Conservation (phyloP, 495 filamentous ascomycete genomes). For the Jackrogersella multiformis region DNA sequence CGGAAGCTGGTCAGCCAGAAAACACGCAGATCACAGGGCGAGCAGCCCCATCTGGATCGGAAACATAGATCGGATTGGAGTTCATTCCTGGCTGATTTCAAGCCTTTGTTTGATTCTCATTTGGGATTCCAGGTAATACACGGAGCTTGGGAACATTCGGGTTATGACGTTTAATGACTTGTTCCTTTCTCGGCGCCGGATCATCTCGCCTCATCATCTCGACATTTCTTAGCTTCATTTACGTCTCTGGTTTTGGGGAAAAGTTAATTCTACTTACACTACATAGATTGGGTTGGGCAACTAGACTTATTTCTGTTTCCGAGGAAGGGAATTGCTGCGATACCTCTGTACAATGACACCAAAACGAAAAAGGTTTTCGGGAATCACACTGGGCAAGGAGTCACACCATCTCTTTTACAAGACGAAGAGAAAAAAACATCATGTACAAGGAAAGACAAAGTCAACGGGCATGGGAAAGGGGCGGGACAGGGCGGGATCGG, state of each 20-base stretch:
- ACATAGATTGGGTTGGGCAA: conserved; percentile 47
- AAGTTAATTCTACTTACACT: conserved; percentile 30
- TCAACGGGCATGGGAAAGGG: conserved; percentile 22
- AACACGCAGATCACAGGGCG: conserved; percentile 2
- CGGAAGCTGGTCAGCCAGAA: conserved; percentile 29
- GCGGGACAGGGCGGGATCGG: background rate
- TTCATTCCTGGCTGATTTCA: conserved; percentile 13
- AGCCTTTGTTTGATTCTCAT: conserved; percentile 35
- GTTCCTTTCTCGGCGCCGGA: conserved; percentile 39
- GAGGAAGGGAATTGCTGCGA: conserved; percentile 31
- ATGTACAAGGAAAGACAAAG: conserved; percentile 20
- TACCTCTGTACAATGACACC: conserved; percentile 41
- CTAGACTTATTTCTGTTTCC: conserved; percentile 36
- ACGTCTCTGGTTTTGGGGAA: conserved; percentile 35
- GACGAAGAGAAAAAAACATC: conserved; percentile 7
- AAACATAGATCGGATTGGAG: conserved; percentile 10
- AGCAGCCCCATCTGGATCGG: conserved; percentile 12
- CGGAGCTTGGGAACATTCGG: conserved; percentile 32
- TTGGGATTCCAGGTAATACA: conserved; percentile 29
- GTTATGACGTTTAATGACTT: conserved; percentile 46
- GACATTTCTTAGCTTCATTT: conserved; percentile 21
- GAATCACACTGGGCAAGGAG: conserved; percentile 30
- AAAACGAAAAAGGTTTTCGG: conserved; percentile 29
- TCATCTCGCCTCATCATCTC: conserved; percentile 30
- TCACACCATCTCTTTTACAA: conserved; percentile 13